Percentiles rank a stretch among this genome's conserved stretches.
These are phyloP conservation scores for Azolla pinnata DNA, from an alignment of 75 land plant species.

Conservation along the genomic window DNA sequence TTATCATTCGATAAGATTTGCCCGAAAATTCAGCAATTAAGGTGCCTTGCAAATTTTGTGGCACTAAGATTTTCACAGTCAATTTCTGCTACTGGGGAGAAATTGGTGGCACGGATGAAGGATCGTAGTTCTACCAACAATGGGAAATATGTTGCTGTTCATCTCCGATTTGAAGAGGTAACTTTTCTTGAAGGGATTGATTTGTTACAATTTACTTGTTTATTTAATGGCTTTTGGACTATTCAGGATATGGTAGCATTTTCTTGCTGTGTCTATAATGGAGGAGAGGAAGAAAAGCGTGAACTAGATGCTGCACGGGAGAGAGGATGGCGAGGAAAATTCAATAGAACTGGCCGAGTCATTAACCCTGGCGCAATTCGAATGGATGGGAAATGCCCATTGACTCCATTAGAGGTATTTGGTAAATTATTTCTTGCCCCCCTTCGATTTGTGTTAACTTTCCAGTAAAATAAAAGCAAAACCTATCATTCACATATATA, in stretches of 20 bases:
- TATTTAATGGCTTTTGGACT: too few relatives aligned
- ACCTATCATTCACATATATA: too few relatives aligned
- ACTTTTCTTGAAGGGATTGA: background rate
- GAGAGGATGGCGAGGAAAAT: conserved; percentile 91
- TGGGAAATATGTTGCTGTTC: conserved; percentile 92
- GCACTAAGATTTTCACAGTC: conserved; percentile 77
- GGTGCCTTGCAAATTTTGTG: conserved; percentile 92
- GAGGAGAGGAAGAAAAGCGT: conserved; percentile 55
- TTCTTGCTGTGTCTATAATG: conserved; percentile 94
- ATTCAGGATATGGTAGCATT: conserved; percentile 99
- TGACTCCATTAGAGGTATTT: conserved; percentile 90
- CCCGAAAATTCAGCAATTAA: conserved; percentile 56
- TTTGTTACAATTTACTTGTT: too few relatives aligned
- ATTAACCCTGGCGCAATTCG: conserved; percentile 72
- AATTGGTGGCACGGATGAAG: conserved; percentile 67
- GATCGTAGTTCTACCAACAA: conserved; percentile 47
- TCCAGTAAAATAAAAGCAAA: background rate
- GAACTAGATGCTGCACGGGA: conserved; percentile 83
- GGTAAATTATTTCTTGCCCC: background rate
- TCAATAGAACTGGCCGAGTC: conserved; percentile 79
- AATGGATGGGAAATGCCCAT: conserved; percentile 84
- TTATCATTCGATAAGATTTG: conserved; percentile 75
- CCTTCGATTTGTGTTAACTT: background rate
- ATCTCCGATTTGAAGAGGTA: conserved; percentile 98
- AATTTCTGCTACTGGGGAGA: conserved; percentile 47